These are phyloP conservation scores for Schrenkiella parvula DNA, from an alignment of 345 rosid genomes.

Conservation along the genomic window DNA sequence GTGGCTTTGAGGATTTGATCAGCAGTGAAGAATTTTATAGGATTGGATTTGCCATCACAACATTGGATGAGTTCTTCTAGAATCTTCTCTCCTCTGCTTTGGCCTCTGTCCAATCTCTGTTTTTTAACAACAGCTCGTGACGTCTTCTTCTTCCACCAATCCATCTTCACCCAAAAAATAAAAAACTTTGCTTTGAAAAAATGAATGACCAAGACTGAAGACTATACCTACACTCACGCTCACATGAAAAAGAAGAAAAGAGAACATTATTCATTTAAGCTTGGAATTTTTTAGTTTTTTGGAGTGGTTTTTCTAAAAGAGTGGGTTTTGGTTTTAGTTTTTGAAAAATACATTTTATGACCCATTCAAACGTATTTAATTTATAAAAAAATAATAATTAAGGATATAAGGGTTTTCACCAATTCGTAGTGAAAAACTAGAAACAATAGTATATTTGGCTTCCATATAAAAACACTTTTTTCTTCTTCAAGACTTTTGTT, in stretches of 20 bases:
- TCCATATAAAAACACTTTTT: no score
- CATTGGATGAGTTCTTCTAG: slow-evolving; percentile 1
- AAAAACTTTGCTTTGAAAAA: not conserved
- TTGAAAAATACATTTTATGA: not conserved
- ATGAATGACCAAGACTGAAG: not conserved
- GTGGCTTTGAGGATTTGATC: slow-evolving; percentile 13
- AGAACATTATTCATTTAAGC: not conserved
- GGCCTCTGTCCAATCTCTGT: not conserved
- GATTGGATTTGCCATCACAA: slow-evolving; percentile 10
- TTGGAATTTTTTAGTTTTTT: not conserved
- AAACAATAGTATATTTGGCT: no score
- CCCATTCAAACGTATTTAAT: no score
- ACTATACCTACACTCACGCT: not conserved
- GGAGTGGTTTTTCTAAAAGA: not conserved
- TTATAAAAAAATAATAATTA: no score
- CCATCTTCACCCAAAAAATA: not conserved
- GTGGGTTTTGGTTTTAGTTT: not conserved
- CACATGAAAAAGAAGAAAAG: not conserved
- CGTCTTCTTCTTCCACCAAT: slow-evolving; percentile 17
- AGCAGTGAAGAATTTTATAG: slow-evolving; percentile 3
- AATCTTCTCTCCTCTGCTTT: not conserved
- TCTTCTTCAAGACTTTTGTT: no score
- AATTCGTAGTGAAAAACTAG: not conserved
- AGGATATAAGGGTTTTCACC: not conserved
- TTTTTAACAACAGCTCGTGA: not conserved